phyloP scores from a whole-genome alignment of 78 protist genomes.

The Isochrysis galbana region DNA sequence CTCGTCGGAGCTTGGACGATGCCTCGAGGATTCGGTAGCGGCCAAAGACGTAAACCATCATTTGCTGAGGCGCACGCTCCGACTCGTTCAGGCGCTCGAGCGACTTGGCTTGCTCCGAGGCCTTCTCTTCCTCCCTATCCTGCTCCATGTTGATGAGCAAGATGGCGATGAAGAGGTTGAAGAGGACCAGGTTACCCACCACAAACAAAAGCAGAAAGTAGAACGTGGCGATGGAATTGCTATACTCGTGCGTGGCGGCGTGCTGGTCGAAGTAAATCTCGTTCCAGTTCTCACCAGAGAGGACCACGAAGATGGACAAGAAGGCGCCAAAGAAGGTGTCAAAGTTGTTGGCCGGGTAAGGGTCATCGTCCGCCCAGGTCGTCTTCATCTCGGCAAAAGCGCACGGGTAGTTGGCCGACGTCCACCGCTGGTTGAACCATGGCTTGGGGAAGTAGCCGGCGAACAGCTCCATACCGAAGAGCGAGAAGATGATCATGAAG shows the following conservation, averaged over 20 bases:
- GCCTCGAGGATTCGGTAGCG: no score
- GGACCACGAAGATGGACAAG: slow-evolving; percentile 13
- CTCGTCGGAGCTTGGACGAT: no score
- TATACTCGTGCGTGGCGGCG: neutral
- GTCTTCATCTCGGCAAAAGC: neutral
- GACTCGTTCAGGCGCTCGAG: no score
- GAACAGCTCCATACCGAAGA: slow-evolving; percentile 44
- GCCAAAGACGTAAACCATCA: neutral
- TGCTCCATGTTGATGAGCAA: slow-evolving; percentile 18
- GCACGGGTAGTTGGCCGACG: neutral
- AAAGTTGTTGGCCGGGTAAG: neutral
- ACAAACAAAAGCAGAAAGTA: slow-evolving; percentile 31
- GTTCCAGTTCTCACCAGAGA: slow-evolving; percentile 62
- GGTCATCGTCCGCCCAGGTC: neutral
- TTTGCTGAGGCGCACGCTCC: neutral
- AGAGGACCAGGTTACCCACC: slow-evolving; percentile 53
- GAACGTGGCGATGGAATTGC: neutral
- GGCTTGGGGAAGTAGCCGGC: slow-evolving; percentile 26
- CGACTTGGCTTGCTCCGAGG: neutral
- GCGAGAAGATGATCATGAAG: slow-evolving; percentile 26
- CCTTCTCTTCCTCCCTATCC: neutral
- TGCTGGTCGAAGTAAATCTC: neutral
- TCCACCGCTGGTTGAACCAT: neutral
- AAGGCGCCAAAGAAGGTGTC: neutral
- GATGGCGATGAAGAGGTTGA: slow-evolving; percentile 73